These are phyloP conservation scores for Aureobasidium sp. DNA, from an alignment of 2,329 filamentous ascomycete genomes.

Conservation along the genomic window DNA sequence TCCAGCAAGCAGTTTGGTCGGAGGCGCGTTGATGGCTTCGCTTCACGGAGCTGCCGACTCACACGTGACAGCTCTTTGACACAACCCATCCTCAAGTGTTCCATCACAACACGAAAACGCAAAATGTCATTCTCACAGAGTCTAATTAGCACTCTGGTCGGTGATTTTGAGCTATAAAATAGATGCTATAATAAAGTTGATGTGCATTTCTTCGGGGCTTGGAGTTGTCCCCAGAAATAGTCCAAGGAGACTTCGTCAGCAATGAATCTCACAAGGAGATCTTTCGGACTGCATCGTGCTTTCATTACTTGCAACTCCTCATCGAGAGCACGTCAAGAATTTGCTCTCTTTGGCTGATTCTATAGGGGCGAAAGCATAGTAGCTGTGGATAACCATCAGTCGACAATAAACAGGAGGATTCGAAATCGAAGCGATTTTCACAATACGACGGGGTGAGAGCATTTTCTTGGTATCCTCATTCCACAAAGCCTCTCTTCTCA, in stretches of 20 bases:
- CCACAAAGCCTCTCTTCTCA: background rate
- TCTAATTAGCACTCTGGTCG: background rate
- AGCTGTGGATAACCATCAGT: too few relatives aligned
- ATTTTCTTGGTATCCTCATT: background rate
- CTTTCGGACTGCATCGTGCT: too few relatives aligned
- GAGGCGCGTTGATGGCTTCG: conserved; percentile 2
- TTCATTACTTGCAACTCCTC: too few relatives aligned
- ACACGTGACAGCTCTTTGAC: background rate
- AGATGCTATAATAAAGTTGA: background rate
- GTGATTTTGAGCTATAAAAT: too few relatives aligned
- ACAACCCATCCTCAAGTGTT: background rate
- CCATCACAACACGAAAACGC: background rate
- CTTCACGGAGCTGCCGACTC: background rate
- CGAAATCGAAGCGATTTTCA: too few relatives aligned
- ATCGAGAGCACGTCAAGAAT: too few relatives aligned
- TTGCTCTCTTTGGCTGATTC: too few relatives aligned
- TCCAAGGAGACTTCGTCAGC: background rate
- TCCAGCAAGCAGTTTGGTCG: too few relatives aligned
- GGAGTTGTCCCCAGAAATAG: background rate
- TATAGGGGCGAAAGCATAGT: too few relatives aligned
- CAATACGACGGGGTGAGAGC: background rate
- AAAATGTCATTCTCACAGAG: background rate
- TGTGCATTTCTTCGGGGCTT: background rate
- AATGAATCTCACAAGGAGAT: too few relatives aligned
- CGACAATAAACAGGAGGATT: too few relatives aligned